Base-by-base conservation (phyloP, 306 rosid genomes). In the Casuarina cunninghamiana region DNA sequence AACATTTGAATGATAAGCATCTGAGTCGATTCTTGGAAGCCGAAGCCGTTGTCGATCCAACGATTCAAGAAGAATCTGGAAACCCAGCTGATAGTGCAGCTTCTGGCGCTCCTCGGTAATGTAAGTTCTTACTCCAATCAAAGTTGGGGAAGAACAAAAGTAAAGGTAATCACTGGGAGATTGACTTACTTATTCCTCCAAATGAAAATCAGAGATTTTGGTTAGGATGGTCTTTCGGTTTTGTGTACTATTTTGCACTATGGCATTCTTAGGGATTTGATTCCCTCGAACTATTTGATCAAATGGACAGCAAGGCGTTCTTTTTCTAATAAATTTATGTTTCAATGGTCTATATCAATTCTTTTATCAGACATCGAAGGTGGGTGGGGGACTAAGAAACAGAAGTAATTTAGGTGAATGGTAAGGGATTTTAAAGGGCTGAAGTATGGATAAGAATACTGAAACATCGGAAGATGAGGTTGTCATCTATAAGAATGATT, bases 1-100 rank as follows among this genome's bases (percentile, higher is more conserved):
- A 89, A 65, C 83, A 91, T 80, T 84, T 95, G 89, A 90, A 87
- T 41, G 91, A 92, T 75, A 87, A 88, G 50, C 87, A 88, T 69
- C 78, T 92, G 84, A 89, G 86, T 82, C 91, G 88, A 44, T 88
- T 87, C 82, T 83, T 95, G 82, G 92, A 91, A 86, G 91, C 93
- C 67, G 90, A 92, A 81, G 82, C 67, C 8, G 37, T 69, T n/a
- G 50, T 43, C 49, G 80, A 57, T 62, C 43, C 79, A 11, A 44
- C 12, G 51, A 82, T 58, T 83, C 85, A 61, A 68, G 82, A 80
- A 17, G 66, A 82, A 66, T 41, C 48, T 12, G n/a, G 53, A 61
- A 61, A 73, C 39, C 38, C 42, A 1, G 57, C 35, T 70, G 53
- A 70, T 12, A 45, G 35, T 35, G 78, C 60, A 38, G 76, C 75